Evolutionary conservation across 371 early-diverging fungal genomes (phyloP).

Genomic region (Mucor sp.): DNA sequence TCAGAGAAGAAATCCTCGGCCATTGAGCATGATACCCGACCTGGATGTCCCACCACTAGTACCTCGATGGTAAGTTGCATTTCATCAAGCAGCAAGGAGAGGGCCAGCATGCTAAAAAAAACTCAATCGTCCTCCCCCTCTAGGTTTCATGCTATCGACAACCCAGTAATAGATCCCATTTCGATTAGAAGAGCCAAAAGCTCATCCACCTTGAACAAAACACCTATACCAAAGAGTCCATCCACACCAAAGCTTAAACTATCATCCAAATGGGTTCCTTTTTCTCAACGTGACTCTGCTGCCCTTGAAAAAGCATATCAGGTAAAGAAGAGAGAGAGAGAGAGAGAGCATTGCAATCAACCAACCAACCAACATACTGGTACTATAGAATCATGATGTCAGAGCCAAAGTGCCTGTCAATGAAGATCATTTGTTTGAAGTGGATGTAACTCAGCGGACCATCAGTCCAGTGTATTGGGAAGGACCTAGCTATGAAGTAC

Average conservation of each 20-base stretch:
- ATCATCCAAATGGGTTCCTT: constrained; percentile 59
- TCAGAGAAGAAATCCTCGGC: constrained; percentile 24
- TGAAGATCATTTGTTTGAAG: constrained; percentile 81
- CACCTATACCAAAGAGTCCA: constrained; percentile 17
- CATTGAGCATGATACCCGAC: constrained; percentile 26
- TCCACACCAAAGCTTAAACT: constrained; percentile 25
- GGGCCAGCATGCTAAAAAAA: too few species aligned
- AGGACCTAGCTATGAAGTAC: constrained; percentile 79
- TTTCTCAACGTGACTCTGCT: constrained; percentile 59
- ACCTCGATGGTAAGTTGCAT: constrained; percentile 27
- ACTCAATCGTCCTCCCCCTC: neutral
- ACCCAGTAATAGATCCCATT: constrained; percentile 26
- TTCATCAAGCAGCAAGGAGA: neutral
- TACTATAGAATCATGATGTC: constrained; percentile 33
- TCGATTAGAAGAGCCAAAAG: constrained; percentile 29
- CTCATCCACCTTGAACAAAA: constrained; percentile 18
- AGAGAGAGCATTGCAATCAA: neutral
- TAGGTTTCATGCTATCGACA: constrained; percentile 41
- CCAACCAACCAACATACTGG: neutral
- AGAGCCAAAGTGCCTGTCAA: constrained; percentile 55
- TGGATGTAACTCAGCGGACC: constrained; percentile 69
- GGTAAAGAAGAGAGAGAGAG: constrained; percentile 17
- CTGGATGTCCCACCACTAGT: constrained; percentile 26
- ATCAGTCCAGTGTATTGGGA: constrained; percentile 83
- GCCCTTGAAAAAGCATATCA: constrained; percentile 62